Percentiles rank a stretch among this genome's conserved stretches.
phyloP scores from a whole-genome alignment of 495 filamentous ascomycete species.

The Neurospora sp. region DNA sequence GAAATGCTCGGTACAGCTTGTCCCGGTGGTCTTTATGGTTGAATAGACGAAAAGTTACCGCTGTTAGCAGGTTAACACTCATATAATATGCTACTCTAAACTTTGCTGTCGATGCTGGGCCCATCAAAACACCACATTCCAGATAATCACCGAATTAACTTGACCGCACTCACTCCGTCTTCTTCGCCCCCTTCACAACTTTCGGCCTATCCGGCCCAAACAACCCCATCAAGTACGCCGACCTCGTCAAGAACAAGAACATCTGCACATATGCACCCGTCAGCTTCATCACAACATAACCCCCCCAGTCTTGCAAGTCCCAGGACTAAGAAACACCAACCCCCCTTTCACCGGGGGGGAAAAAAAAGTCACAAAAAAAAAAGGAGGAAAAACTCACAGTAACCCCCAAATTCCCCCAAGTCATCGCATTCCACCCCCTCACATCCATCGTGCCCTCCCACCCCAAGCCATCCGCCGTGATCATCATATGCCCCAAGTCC shows the following conservation, averaged over 20 bases:
- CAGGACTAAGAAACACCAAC: background rate
- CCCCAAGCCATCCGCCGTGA: conserved; percentile 51
- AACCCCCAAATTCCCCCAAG: conserved; percentile 63
- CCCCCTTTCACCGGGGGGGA: background rate
- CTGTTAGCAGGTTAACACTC: background rate
- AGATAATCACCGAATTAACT: background rate
- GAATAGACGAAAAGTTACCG: background rate
- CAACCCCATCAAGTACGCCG: conserved; percentile 45
- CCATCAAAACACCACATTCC: background rate
- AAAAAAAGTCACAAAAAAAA: too few relatives aligned
- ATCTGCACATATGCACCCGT: conserved; percentile 8
- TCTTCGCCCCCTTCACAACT: background rate
- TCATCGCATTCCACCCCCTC: conserved; percentile 53
- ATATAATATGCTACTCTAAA: background rate
- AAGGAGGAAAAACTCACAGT: conserved; percentile 33
- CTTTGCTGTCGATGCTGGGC: background rate
- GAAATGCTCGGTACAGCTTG: background rate
- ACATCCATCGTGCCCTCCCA: conserved; percentile 42
- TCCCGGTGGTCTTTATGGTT: background rate
- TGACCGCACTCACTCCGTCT: conserved; percentile 1
- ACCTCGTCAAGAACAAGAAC: conserved; percentile 46
- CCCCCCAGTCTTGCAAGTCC: too few relatives aligned
- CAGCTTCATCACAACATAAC: background rate
- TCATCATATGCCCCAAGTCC: conserved; percentile 60
- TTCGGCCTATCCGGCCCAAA: conserved; percentile 38